Percentiles rank a stretch among this genome's conserved stretches.
phyloP scores from a whole-genome alignment of 2,329 filamentous ascomycete species.

The Arthrobotrys megalospora region DNA sequence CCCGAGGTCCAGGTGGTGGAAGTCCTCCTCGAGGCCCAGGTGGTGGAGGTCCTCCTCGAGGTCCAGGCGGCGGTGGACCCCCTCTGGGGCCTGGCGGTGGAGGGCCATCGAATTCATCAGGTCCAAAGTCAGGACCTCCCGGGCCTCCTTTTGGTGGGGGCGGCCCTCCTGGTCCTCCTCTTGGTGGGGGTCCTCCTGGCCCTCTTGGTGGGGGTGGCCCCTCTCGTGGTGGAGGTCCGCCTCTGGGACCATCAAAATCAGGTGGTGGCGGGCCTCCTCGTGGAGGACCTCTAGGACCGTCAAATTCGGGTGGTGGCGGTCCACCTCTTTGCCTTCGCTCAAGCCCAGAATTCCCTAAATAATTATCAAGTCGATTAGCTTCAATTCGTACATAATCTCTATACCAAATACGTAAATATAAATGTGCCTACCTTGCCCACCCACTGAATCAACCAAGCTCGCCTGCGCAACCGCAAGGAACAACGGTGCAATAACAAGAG shows the following conservation, averaged over 20 bases:
- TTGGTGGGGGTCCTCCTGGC: neutral
- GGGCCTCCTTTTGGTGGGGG: neutral
- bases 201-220: neutral
- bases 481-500: conserved; percentile 32
- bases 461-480: conserved; percentile 35
- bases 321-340: conserved; percentile 15
- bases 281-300: neutral
- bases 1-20: neutral
- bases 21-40: neutral
- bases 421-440: neutral
- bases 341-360: conserved; percentile 5
- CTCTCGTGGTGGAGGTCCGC: neutral
- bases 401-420: neutral
- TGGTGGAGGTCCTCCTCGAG: neutral
- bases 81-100: neutral
- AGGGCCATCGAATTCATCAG: neutral
- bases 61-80: neutral
- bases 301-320: neutral
- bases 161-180: neutral
- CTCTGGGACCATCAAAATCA: neutral
- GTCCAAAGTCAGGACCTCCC: too few species aligned
- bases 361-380: neutral
- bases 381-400: neutral
- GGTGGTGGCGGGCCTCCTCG: neutral
- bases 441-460: neutral